phyloP scores from a whole-genome alignment of 306 rosid genomes.

The Dalbergia cochinchinensis region DNA sequence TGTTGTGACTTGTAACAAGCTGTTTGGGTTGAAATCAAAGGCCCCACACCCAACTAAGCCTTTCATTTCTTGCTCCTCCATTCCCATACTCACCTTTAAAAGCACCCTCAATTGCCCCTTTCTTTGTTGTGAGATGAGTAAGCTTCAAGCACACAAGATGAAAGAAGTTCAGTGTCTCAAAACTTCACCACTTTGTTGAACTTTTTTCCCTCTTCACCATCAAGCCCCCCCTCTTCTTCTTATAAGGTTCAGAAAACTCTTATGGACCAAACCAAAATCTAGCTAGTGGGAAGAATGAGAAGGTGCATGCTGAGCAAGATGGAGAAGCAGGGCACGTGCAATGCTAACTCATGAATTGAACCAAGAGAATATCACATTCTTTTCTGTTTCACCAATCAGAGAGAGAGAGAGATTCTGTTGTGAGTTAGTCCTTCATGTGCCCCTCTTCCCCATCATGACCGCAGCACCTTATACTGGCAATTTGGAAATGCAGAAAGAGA shows the following conservation, averaged over 20 bases:
- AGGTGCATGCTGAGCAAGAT: constrained; percentile 85
- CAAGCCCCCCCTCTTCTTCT: neutral
- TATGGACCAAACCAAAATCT: neutral
- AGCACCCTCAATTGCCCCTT: constrained; percentile 46
- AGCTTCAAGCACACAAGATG: constrained; percentile 45
- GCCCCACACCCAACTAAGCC: constrained; percentile 66
- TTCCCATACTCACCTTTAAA: constrained; percentile 49
- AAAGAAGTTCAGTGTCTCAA: constrained; percentile 44
- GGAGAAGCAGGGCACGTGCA: constrained; percentile 99
- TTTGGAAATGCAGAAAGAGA: constrained; percentile 32
- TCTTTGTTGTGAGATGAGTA: constrained; percentile 54
- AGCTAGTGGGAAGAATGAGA: neutral
- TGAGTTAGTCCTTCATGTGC: constrained; percentile 93
- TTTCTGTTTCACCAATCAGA: constrained; percentile 29
- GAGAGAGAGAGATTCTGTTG: constrained; percentile 1
- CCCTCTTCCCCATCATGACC: constrained; percentile 96
- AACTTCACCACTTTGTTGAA: constrained; percentile 40
- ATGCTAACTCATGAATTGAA: constrained; percentile 65
- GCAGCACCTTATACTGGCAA: constrained; percentile 54
- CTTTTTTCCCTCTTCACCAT: neutral
- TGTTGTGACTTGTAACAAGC: constrained; percentile 49
- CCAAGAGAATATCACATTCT: constrained; percentile 37
- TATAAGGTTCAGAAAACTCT: neutral
- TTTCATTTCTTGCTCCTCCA: constrained; percentile 39
- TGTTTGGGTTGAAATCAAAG: constrained; percentile 54